A percentile compares a stretch with the other conserved stretches of the same genome.
Conservation (phyloP, 768 basidiomycete genomes). For the Pseudohyphozyma bogoriensis region DNA sequence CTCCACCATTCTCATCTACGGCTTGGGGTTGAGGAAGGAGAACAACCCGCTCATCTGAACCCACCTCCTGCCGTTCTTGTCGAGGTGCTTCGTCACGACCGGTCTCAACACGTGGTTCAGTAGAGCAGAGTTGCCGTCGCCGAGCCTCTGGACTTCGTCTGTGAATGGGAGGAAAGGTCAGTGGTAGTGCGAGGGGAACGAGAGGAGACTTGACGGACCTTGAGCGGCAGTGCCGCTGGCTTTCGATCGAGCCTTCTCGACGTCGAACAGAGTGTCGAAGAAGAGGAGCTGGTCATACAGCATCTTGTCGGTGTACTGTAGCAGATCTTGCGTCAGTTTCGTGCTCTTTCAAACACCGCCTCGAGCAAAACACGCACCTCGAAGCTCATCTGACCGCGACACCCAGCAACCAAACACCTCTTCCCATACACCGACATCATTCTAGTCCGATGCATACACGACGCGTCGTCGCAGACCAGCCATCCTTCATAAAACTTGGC, state of each 20-base stretch:
- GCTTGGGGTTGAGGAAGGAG: constrained; percentile 43
- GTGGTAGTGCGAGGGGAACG: neutral
- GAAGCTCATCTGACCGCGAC: constrained; percentile 59
- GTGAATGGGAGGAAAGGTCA: neutral
- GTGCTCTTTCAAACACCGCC: neutral
- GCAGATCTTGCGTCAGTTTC: too few species aligned
- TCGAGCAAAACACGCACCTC: constrained; percentile 49
- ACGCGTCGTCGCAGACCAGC: constrained; percentile 75
- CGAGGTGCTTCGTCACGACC: constrained; percentile 68
- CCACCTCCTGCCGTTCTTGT: constrained; percentile 79
- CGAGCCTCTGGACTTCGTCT: constrained; percentile 53
- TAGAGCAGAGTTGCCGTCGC: constrained; percentile 46
- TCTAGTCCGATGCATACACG: constrained; percentile 73
- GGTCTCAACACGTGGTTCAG: constrained; percentile 48
- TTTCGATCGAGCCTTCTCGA: constrained; percentile 44
- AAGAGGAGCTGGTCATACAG: constrained; percentile 86
- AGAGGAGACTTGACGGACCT: constrained; percentile 3
- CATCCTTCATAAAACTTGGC: constrained; percentile 77
- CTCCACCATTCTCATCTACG: too few species aligned
- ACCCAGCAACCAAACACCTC: constrained; percentile 60
- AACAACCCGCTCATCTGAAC: constrained; percentile 72
- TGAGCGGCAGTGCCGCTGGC: constrained; percentile 19
- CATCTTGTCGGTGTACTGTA: constrained; percentile 71
- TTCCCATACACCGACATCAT: constrained; percentile 89
- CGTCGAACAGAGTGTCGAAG: constrained; percentile 67